Conservation (phyloP, 208 protist genomes). For the Sergeia podlipaevii region DNA sequence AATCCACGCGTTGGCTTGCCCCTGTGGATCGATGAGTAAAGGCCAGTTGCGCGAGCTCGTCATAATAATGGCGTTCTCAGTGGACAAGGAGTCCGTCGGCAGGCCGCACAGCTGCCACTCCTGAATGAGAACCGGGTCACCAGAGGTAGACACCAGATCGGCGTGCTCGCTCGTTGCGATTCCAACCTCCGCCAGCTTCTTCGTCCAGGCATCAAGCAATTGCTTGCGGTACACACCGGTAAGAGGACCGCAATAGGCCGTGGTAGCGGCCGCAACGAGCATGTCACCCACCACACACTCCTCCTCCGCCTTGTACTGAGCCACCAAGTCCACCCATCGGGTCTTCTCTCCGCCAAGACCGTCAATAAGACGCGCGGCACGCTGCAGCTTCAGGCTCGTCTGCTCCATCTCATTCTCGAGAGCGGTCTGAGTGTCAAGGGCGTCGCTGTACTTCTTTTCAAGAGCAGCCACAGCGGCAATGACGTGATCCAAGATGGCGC, state of each 20-base stretch:
- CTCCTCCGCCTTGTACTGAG: conserved; percentile 83
- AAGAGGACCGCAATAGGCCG: conserved; percentile 97
- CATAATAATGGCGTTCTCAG: conserved; percentile 98
- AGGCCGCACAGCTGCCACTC: conserved; percentile 96
- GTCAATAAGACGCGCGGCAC: conserved; percentile 95
- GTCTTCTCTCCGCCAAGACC: conserved; percentile 96
- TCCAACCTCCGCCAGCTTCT: conserved; percentile 42
- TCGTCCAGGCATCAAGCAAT: conserved; percentile 81
- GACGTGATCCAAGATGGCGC: conserved; percentile 88
- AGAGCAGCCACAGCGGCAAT: conserved; percentile 92
- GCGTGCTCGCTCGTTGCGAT: conserved; percentile 64
- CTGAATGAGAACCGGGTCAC: conserved; percentile 94
- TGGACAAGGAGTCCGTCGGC: conserved; percentile 94
- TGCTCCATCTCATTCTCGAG: conserved; percentile 93
- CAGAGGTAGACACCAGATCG: conserved; percentile 88
- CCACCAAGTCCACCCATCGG: conserved; percentile 90
- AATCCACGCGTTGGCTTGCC: conserved; percentile 97
- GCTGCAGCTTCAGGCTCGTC: conserved; percentile 92
- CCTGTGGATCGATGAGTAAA: conserved; percentile 98
- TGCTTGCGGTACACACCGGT: conserved; percentile 90
- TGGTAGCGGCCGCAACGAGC: conserved; percentile 91
- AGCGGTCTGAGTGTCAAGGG: conserved; percentile 91
- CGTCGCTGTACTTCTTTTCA: conserved; percentile 91
- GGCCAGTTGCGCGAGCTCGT: conserved; percentile 94
- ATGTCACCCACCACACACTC: conserved; percentile 94